Percentiles rank a stretch among this genome's conserved stretches.
Evolutionary conservation across 2,329 filamentous ascomycete species (phyloP).

Genomic region (Cercospora citrullina): DNA sequence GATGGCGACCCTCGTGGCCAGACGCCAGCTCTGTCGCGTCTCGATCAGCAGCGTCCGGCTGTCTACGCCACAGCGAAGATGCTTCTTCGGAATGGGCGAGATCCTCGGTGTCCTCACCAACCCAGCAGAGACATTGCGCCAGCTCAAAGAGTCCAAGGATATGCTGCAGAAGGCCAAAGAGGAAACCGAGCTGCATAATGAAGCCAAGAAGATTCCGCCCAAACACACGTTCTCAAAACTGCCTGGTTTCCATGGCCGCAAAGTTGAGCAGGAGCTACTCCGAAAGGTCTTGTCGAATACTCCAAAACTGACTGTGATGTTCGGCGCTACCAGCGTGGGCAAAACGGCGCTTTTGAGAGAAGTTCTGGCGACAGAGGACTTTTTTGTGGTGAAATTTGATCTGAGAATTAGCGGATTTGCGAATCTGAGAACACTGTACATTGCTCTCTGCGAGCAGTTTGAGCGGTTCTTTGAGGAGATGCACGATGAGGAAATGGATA

Average conservation of each 20-base stretch:
- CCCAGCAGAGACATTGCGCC: constrained; percentile 21
- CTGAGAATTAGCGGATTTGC: constrained; percentile 25
- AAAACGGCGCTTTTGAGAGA: constrained; percentile 26
- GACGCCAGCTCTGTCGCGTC: constrained; percentile 12
- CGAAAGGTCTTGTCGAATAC: constrained; percentile 21
- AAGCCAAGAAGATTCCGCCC: constrained; percentile 22
- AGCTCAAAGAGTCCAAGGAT: constrained; percentile 25
- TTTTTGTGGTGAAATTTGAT: constrained; percentile 27
- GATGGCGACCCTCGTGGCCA: constrained; percentile 2
- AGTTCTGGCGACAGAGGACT: constrained; percentile 25
- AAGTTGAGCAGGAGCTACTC: constrained; percentile 20
- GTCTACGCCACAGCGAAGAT: constrained; percentile 8
- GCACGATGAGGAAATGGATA: constrained; percentile 25
- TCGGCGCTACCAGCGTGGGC: constrained; percentile 25
- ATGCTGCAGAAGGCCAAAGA: constrained; percentile 25
- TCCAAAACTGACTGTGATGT: constrained; percentile 25
- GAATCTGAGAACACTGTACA: constrained; percentile 23
- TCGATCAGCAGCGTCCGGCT: background rate
- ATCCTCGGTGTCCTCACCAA: constrained; percentile 22
- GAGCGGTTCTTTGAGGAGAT: constrained; percentile 25
- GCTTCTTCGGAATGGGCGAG: constrained; percentile 24
- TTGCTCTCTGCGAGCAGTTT: constrained; percentile 23
- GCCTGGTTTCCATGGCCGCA: constrained; percentile 24
- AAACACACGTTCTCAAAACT: constrained; percentile 25
- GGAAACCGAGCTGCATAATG: constrained; percentile 20